Evolutionary conservation across 164 flowering plant species (phyloP), one percentile per base, ranked within the genome.

Genomic region (Aristolochia fimbriata): DNA sequence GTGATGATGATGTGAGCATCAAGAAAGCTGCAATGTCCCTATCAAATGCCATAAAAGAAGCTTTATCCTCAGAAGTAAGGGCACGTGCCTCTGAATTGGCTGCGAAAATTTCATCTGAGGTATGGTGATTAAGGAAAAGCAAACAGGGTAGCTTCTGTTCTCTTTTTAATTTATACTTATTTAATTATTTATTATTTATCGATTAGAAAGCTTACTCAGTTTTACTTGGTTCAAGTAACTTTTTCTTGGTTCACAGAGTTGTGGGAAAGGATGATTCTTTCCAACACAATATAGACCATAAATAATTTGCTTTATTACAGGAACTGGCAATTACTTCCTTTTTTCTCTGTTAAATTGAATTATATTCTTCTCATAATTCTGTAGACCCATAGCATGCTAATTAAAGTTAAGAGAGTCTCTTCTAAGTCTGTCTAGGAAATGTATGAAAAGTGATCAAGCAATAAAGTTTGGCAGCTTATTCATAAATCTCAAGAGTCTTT

Each of bases 61-160:
- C 96, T 22, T 64, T 84, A 22, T 77, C 84, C 64, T 73, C 83
- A 31, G 15, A 71, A 71, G 74, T 82, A n/a, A 86, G 74, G 72
- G 77, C 70, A 45, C 69, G 76, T 60, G 94, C 92, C 17, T 48
- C 56, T 19, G 77, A 86, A 71, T 67, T 87, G 63, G 78, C 92
- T 51, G 73, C 71, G 47, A 81, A 59, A 73, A 73, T 87, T 33
- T 78, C 83, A 57, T 65, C 15, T 37, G 96, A 93, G 96, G 96
- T 91, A 79, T 30, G 16, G 17, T 46, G 51, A 37, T 59, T 16
- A 54, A 58, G 46, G 13, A 57, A 15, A 57, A 19, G 25, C 17
- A 20, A 20, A 50, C 16, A 20, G 54, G 41, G 23, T 43, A 22
- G 12, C 25, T 52, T 47, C 50, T 47, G 19, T 49, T 50, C 15